Evolutionary conservation across 805 yeast species (phyloP).

Genomic region (Wickerhamiella domercqiae): DNA sequence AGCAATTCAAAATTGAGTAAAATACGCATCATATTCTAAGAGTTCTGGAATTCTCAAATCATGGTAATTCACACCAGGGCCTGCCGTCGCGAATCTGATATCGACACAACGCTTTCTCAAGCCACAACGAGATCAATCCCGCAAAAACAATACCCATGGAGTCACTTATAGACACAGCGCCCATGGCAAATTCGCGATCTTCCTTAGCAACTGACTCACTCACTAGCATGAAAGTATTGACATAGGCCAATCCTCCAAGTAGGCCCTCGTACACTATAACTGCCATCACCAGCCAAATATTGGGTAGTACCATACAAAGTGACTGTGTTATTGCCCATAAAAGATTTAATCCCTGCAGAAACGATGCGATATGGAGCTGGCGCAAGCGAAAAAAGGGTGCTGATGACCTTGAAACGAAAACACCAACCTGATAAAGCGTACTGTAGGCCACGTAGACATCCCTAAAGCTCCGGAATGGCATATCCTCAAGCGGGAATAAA

Average conservation of each 20-base stretch:
- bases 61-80: slow-evolving; percentile 46
- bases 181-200: slow-evolving; percentile 65
- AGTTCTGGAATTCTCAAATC: slow-evolving; percentile 11
- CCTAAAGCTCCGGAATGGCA: slow-evolving; percentile 57
- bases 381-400: slow-evolving; percentile 46
- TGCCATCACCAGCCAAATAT: slow-evolving; percentile 44
- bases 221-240: slow-evolving; percentile 71
- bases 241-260: slow-evolving; percentile 81
- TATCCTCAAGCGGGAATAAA: slow-evolving; percentile 52
- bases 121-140: slow-evolving; percentile 55
- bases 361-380: slow-evolving; percentile 44
- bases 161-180: slow-evolving; percentile 72
- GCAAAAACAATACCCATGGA: slow-evolving; percentile 74
- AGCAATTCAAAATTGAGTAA: no score
- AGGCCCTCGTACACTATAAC: slow-evolving; percentile 72
- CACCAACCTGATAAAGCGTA: slow-evolving; percentile 81
- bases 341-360: slow-evolving; percentile 54
- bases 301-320: slow-evolving; percentile 37
- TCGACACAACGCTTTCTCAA: slow-evolving; percentile 59
- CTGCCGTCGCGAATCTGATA: slow-evolving; percentile 59
- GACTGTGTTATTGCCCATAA: slow-evolving; percentile 49
- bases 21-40: no score
- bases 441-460: slow-evolving; percentile 89
- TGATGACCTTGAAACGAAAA: slow-evolving; percentile 79
- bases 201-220: slow-evolving; percentile 37